phyloP scores from a whole-genome alignment of 345 rosid species.

The Streptanthus diversifolius region DNA sequence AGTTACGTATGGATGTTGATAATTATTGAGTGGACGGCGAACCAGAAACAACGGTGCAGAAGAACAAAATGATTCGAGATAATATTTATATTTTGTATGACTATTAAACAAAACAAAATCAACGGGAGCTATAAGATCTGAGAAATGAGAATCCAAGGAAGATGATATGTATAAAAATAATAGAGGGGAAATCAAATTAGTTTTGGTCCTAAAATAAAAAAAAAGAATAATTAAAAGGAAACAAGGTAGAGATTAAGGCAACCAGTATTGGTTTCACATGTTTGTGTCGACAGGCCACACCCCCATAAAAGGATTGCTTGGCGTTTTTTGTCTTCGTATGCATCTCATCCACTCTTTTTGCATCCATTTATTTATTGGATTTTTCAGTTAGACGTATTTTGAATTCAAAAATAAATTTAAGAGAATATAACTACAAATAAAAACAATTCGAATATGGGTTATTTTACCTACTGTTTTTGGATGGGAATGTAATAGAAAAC shows the following conservation, averaged over 20 bases:
- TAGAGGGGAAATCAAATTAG: background rate
- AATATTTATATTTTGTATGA: constrained; percentile 12
- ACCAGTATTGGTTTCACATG: constrained; percentile 34
- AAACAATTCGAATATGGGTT: background rate
- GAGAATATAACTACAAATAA: background rate
- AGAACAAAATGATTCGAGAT: constrained; percentile 29
- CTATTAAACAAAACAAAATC: constrained; percentile 13
- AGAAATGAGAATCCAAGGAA: constrained; percentile 32
- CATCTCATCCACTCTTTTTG: constrained; percentile 7
- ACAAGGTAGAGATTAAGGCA: constrained; percentile 29
- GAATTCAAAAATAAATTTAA: background rate
- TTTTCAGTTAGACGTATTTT: background rate
- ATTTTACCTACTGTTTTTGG: background rate
- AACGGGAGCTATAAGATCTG: background rate
- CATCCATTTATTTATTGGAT: background rate
- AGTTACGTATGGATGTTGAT: background rate
- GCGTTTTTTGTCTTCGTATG: constrained; percentile 24
- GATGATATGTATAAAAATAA: background rate
- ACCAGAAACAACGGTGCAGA: constrained; percentile 19
- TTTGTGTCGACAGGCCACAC: constrained; percentile 34
- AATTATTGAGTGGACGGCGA: constrained; percentile 21
- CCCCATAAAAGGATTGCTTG: constrained; percentile 25
- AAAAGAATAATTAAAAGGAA: background rate
- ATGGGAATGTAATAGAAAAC: too few relatives aligned
- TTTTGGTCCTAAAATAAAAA: background rate